Evolutionary conservation across 2,329 filamentous ascomycete genomes (phyloP).

Genomic region (Arthroderma sp.): DNA sequence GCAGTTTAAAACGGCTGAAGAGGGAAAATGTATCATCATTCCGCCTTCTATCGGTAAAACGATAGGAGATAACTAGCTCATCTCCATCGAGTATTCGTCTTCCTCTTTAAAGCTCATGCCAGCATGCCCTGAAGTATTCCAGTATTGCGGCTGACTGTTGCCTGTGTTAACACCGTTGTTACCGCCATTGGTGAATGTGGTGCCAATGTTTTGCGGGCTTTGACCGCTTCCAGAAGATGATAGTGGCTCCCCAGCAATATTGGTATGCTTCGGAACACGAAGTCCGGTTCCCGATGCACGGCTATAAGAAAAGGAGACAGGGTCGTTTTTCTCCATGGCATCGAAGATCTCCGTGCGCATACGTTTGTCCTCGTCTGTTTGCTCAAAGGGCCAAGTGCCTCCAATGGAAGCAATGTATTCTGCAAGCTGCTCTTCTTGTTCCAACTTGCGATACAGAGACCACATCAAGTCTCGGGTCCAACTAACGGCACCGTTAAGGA

Average conservation of each 20-base stretch:
- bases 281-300: constrained; percentile 72
- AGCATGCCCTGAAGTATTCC: constrained; percentile 38
- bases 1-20: not conserved
- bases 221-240: constrained; percentile 25
- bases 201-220: constrained; percentile 52
- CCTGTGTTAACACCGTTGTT: constrained; percentile 43
- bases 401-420: constrained; percentile 61
- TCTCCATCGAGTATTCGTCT: constrained; percentile 82
- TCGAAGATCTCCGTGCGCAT: constrained; percentile 92
- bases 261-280: constrained; percentile 84
- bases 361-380: constrained; percentile 81
- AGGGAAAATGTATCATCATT: not conserved
- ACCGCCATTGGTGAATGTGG: constrained; percentile 57
- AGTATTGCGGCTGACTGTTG: constrained; percentile 39
- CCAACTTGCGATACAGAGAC: constrained; percentile 78
- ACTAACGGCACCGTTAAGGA: constrained; percentile 89
- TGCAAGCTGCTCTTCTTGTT: constrained; percentile 76
- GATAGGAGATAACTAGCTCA: constrained; percentile 19
- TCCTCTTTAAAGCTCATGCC: constrained; percentile 79
- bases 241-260: constrained; percentile 70
- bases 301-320: constrained; percentile 67
- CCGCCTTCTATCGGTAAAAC: not conserved
- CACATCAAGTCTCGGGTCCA: constrained; percentile 98
- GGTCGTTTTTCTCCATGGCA: constrained; percentile 68
- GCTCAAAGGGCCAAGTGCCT: constrained; percentile 63